Base-by-base conservation (phyloP, 306 rosid genomes). In the Corylus avellana region DNA sequence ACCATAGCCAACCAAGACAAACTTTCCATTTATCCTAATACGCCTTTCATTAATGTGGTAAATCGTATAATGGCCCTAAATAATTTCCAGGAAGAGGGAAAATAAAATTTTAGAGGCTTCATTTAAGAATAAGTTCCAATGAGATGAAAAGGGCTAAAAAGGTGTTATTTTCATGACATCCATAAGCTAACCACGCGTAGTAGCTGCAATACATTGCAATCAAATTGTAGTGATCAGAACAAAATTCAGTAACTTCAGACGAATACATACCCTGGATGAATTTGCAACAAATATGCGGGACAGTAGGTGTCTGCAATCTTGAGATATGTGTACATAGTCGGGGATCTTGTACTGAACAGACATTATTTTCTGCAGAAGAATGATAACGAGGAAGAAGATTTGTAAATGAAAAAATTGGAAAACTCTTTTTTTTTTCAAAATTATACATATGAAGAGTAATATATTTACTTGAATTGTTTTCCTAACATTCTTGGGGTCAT, bases 321-420 rank as follows among this genome's bases (percentile, higher is more conserved):
- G 92, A 59, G 94, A 90, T 81, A 90, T 85, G 85, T 90, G 94
- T 78, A 90, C 92, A 80, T 90, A 90, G 85, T 90, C 94, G 9
- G 94, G 94, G 78, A 89, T 81, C 75, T 85, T 89, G 89, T 89
- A 89, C 73, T 89, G 90, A 81, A 87, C 79, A 57, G 88, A 82
- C 93, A 89, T 87, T 77, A 89, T 89, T 67, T 87, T 83, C 93
- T 89, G 89, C 73, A 81, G 37, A 72, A 63, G 42, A 79, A 72
- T 27, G 69, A 76, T 3, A 32, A 47, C 47, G 39, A 51, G 16
- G 35, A 25, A 44, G 68, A 79, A 18, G 27, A 57, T 59, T 47
- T 39, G 10, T 2, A 55, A 37, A 22, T 56, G 57, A 63, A 44
- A 67, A 71, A 46, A 42, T 42, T 42, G 46, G 49, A 77, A 58